Evolutionary conservation across 2,329 filamentous ascomycete species (phyloP).

Genomic region (Colletotrichum sp.): DNA sequence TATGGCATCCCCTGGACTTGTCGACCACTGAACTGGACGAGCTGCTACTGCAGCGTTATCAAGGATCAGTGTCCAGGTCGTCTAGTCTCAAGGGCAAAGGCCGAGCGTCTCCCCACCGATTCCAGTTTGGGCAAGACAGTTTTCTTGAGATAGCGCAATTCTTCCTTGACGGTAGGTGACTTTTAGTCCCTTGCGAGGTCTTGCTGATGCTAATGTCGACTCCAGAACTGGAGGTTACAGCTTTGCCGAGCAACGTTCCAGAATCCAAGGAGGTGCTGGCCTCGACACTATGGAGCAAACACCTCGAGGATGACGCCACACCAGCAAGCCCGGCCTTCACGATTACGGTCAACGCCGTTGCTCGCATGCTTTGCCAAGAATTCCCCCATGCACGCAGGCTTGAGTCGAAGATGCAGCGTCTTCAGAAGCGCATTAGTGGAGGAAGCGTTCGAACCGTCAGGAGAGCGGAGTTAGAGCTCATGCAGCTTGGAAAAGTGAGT

Average conservation of each 20-base stretch:
- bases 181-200: neutral
- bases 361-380: constrained; percentile 37
- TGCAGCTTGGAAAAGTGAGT: constrained; percentile 55
- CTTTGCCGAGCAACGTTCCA: constrained; percentile 35
- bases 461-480: constrained; percentile 55
- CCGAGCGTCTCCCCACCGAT: constrained; percentile 25
- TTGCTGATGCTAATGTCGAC: neutral
- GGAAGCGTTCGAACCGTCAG: constrained; percentile 46
- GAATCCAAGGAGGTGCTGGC: constrained; percentile 37
- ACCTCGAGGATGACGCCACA: constrained; percentile 35
- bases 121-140: constrained; percentile 33
- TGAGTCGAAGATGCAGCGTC: constrained; percentile 33
- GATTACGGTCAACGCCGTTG: constrained; percentile 39
- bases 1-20: constrained; percentile 53
- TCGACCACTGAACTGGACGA: constrained; percentile 31
- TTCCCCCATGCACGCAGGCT: constrained; percentile 38
- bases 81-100: constrained; percentile 49
- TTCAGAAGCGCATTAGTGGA: constrained; percentile 40
- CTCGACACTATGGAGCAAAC: constrained; percentile 48
- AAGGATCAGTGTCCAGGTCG: constrained; percentile 22
- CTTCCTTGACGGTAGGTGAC: constrained; percentile 55
- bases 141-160: constrained; percentile 47
- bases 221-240: constrained; percentile 54
- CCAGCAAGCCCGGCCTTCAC: constrained; percentile 36
- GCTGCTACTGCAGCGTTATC: constrained; percentile 27